phyloP scores from a whole-genome alignment of 805 yeast species.

The Metschnikowia similis region DNA sequence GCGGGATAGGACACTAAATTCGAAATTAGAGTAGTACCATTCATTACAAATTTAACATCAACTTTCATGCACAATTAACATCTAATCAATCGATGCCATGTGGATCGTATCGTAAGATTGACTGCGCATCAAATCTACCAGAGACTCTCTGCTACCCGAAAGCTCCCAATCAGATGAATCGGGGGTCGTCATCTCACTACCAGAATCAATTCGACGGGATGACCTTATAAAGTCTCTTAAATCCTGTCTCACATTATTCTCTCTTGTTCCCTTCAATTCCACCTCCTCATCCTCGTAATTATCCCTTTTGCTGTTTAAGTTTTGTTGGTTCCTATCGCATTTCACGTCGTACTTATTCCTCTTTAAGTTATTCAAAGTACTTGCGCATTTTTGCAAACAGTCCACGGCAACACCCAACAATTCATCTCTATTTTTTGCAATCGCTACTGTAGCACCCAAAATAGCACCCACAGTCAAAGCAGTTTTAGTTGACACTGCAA shows the following conservation, averaged over 20 bases:
- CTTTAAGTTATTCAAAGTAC: not conserved
- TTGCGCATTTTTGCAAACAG: not conserved
- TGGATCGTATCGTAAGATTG: not conserved
- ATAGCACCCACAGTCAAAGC: not conserved
- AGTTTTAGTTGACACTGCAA: not conserved
- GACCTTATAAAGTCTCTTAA: not conserved
- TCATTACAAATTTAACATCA: too few species aligned
- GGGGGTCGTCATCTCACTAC: not conserved
- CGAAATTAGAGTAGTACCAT: too few species aligned
- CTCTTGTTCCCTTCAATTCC: not conserved
- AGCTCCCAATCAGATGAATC: not conserved
- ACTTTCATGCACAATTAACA: too few species aligned
- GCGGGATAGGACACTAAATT: too few species aligned
- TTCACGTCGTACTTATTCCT: not conserved
- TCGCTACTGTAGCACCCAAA: slow-evolving; percentile 1
- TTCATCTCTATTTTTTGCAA: not conserved
- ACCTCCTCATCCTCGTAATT: not conserved
- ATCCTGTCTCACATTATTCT: not conserved
- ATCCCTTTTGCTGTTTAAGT: not conserved
- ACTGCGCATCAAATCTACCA: not conserved
- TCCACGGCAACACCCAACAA: not conserved
- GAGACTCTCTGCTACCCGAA: not conserved
- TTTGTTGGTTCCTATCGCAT: not conserved
- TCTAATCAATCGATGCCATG: not conserved
- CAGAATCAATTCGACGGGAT: not conserved